Percentiles rank a stretch among this genome's conserved stretches.
Evolutionary conservation across 139 green algal genomes (phyloP).

Genomic region (Chlamydomonas sphaeroides): DNA sequence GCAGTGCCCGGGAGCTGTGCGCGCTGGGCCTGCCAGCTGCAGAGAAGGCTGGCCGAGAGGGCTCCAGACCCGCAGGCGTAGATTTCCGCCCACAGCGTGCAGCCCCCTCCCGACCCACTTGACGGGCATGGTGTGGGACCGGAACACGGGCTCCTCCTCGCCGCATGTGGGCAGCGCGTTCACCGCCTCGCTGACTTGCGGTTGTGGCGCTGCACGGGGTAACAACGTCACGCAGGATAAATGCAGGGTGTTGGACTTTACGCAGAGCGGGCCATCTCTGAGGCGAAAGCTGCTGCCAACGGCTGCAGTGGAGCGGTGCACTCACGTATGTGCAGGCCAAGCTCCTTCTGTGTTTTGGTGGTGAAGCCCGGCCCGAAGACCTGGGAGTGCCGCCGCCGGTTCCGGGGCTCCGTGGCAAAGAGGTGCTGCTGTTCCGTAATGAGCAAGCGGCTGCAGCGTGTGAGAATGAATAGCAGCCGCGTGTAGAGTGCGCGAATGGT

Average conservation of each 20-base stretch:
- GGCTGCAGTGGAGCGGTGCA: too few relatives aligned
- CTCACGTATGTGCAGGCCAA: conserved; percentile 33
- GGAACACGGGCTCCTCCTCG: conserved; percentile 41
- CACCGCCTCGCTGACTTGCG: not conserved
- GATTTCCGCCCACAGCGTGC: too few relatives aligned
- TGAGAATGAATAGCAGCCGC: conserved; percentile 83
- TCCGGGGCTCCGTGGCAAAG: conserved; percentile 55
- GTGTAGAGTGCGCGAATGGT: conserved; percentile 62
- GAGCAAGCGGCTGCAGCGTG: conserved; percentile 75
- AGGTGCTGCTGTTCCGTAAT: conserved; percentile 60
- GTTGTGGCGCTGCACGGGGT: not conserved
- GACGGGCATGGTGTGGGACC: conserved; percentile 50
- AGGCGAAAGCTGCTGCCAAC: too few relatives aligned
- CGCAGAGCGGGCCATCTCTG: too few relatives aligned
- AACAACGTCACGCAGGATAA: too few relatives aligned
- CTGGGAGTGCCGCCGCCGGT: conserved; percentile 37
- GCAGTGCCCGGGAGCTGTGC: too few relatives aligned
- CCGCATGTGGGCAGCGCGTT: too few relatives aligned
- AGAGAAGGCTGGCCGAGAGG: too few relatives aligned
- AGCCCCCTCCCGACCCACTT: too few relatives aligned
- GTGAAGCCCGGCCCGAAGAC: conserved; percentile 38
- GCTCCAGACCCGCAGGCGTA: too few relatives aligned
- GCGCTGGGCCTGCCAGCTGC: too few relatives aligned
- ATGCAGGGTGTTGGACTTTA: too few relatives aligned
- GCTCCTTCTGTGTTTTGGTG: conserved; percentile 27